Conservation (phyloP, 208 protist species). For the Vickermania spadyakhi region DNA sequence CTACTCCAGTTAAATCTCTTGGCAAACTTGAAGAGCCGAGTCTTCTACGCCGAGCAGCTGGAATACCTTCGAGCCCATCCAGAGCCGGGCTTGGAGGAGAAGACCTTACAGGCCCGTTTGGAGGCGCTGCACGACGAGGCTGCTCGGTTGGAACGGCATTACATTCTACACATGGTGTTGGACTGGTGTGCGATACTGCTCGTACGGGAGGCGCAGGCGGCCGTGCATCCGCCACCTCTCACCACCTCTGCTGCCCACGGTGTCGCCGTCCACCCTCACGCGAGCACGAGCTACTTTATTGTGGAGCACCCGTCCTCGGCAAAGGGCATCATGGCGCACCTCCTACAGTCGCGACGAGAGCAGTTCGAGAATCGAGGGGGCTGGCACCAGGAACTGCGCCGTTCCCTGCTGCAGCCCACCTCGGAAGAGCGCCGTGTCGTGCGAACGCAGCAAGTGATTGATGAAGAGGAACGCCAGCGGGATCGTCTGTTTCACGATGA, state of each 20-base stretch:
- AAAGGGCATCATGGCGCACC: not conserved
- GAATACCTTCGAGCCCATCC: conserved; percentile 24
- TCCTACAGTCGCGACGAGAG: not conserved
- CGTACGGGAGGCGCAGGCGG: conserved; percentile 4
- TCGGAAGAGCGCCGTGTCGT: not conserved
- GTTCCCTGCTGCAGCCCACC: not conserved
- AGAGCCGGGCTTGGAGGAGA: conserved; percentile 19
- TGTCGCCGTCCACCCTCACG: no score
- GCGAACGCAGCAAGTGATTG: not conserved
- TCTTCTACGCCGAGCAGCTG: conserved; percentile 60
- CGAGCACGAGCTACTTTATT: not conserved
- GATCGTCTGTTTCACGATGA: not conserved
- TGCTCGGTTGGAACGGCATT: conserved; percentile 16
- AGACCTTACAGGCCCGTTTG: conserved; percentile 19
- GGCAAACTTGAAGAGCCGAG: conserved; percentile 39
- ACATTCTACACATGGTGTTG: conserved; percentile 28
- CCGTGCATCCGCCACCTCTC: not conserved
- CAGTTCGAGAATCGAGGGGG: not conserved
- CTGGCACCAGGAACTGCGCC: not conserved
- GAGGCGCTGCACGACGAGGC: conserved; percentile 13
- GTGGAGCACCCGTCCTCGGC: not conserved
- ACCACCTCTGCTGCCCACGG: not conserved
- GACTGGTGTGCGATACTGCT: conserved; percentile 24
- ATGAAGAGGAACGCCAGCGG: not conserved
- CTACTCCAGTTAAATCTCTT: conserved; percentile 64